Percentiles rank a stretch among this genome's conserved stretches.
These are phyloP conservation scores for Arthrobotrys entomopaga DNA, from an alignment of 2,329 filamentous ascomycete genomes.

Conservation along the genomic window DNA sequence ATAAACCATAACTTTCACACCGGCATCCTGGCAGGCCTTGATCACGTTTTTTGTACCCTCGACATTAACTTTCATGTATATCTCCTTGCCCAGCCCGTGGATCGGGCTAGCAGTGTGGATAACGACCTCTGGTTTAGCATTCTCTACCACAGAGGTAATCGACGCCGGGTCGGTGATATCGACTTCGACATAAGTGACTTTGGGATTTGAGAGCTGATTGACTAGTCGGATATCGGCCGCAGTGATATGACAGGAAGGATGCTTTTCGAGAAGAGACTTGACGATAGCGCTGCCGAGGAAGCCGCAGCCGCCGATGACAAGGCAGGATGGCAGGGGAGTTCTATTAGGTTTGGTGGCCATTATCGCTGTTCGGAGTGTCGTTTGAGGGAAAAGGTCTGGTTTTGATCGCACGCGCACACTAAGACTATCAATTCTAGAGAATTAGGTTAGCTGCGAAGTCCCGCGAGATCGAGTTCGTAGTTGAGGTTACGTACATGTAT, in stretches of 20 bases:
- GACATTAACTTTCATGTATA: slow-evolving; percentile 85
- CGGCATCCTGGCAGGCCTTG: slow-evolving; percentile 74
- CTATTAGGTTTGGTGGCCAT: slow-evolving; percentile 40
- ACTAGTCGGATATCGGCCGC: slow-evolving; percentile 77
- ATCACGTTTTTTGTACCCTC: slow-evolving; percentile 83
- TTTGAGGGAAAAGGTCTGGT: neutral
- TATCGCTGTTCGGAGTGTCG: neutral
- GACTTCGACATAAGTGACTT: slow-evolving; percentile 76
- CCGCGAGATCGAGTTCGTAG: no score
- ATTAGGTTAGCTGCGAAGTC: no score
- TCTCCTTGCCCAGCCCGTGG: slow-evolving; percentile 68
- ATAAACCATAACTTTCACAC: slow-evolving; percentile 85
- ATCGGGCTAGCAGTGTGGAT: slow-evolving; percentile 87
- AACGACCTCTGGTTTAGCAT: slow-evolving; percentile 80
- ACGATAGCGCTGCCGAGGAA: slow-evolving; percentile 87
- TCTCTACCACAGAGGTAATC: slow-evolving; percentile 72
- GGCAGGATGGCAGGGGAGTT: slow-evolving; percentile 58
- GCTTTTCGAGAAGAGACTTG: slow-evolving; percentile 74
- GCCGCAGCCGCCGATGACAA: slow-evolving; percentile 84
- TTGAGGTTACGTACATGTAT: no score
- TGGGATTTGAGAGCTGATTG: slow-evolving; percentile 72
- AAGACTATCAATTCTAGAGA: neutral
- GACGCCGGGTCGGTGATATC: slow-evolving; percentile 77
- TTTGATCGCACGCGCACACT: neutral
- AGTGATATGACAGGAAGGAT: slow-evolving; percentile 69